Evolutionary conservation across 2,329 filamentous ascomycete species (phyloP).

Genomic region (Diaporthe nobilis): DNA sequence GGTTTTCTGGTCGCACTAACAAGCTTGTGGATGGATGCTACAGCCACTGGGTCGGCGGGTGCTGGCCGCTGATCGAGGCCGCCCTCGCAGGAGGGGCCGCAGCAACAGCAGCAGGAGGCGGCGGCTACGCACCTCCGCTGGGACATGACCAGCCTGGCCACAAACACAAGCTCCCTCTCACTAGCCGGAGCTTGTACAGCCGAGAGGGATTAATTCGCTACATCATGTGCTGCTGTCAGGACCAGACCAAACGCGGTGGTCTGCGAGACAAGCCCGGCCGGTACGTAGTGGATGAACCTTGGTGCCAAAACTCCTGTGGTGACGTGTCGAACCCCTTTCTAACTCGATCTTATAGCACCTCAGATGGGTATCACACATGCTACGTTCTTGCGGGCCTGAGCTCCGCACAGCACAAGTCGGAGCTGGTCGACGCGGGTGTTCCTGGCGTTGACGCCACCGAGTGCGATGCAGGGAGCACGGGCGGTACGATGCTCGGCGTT

Average conservation of each 20-base stretch:
- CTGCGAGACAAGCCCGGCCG: slow-evolving; percentile 94
- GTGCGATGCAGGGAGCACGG: slow-evolving; percentile 46
- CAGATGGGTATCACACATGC: slow-evolving; percentile 93
- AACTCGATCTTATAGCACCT: slow-evolving; percentile 63
- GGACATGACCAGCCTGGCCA: slow-evolving; percentile 38
- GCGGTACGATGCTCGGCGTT: background rate
- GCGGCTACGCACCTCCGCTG: slow-evolving; percentile 41
- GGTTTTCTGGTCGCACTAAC: slow-evolving; percentile 94
- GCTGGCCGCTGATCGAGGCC: slow-evolving; percentile 92
- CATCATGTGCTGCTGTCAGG: slow-evolving; percentile 90
- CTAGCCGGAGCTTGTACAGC: slow-evolving; percentile 75
- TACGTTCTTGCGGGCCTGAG: slow-evolving; percentile 92
- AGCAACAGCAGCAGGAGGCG: slow-evolving; percentile 58
- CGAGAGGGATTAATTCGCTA: slow-evolving; percentile 89
- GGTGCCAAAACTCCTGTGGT: background rate
- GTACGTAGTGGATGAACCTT: slow-evolving; percentile 63
- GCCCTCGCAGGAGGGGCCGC: slow-evolving; percentile 62
- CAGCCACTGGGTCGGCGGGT: slow-evolving; percentile 96
- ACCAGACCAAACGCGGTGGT: slow-evolving; percentile 78
- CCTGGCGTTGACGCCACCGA: slow-evolving; percentile 46
- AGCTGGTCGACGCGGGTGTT: slow-evolving; percentile 56
- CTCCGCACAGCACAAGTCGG: slow-evolving; percentile 80
- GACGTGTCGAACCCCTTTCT: slow-evolving; percentile 29
- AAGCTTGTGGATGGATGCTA: slow-evolving; percentile 99
- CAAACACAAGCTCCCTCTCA: slow-evolving; percentile 49